A percentile compares a stretch with the other conserved stretches of the same genome.
phyloP scores from a whole-genome alignment of 805 yeast species.

The Candida chauliodis region DNA sequence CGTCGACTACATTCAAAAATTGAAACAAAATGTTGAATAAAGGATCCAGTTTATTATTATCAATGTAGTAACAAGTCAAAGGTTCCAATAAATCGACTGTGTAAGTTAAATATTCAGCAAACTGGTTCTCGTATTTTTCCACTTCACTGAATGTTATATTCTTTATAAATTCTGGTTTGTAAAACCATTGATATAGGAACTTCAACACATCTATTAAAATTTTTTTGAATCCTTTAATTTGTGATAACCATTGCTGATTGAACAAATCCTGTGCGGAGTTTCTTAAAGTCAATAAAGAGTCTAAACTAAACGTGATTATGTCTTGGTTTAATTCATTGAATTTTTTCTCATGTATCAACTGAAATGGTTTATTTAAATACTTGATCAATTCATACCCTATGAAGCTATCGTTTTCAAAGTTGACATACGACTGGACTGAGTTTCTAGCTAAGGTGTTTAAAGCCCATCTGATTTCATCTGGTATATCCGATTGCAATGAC shows the following conservation, averaged over 20 bases:
- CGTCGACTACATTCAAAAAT: constrained; percentile 51
- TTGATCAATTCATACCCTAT: constrained; percentile 41
- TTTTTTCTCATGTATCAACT: constrained; percentile 17
- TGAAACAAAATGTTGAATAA: constrained; percentile 55
- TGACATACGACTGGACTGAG: constrained; percentile 47
- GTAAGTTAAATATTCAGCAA: constrained; percentile 62
- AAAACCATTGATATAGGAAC: constrained; percentile 33
- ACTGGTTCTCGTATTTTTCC: constrained; percentile 24
- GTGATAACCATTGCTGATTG: constrained; percentile 74
- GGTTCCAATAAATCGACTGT: constrained; percentile 80
- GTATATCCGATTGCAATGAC: constrained; percentile 64
- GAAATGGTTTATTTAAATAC: constrained; percentile 34
- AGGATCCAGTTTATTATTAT: constrained; percentile 67
- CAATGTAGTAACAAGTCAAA: constrained; percentile 75
- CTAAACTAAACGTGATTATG: constrained; percentile 27
- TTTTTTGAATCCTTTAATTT: constrained; percentile 44
- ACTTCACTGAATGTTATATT: constrained; percentile 10
- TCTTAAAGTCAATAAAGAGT: constrained; percentile 65
- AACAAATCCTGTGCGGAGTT: constrained; percentile 81
- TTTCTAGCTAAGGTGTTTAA: constrained; percentile 50
- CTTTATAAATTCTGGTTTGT: constrained; percentile 11
- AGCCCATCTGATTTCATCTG: constrained; percentile 71
- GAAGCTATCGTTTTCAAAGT: constrained; percentile 40
- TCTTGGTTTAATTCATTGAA: constrained; percentile 15
- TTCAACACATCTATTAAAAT: constrained; percentile 45